phyloP scores from a whole-genome alignment of 495 filamentous ascomycete genomes.

The Tuber microsphaerosporum region DNA sequence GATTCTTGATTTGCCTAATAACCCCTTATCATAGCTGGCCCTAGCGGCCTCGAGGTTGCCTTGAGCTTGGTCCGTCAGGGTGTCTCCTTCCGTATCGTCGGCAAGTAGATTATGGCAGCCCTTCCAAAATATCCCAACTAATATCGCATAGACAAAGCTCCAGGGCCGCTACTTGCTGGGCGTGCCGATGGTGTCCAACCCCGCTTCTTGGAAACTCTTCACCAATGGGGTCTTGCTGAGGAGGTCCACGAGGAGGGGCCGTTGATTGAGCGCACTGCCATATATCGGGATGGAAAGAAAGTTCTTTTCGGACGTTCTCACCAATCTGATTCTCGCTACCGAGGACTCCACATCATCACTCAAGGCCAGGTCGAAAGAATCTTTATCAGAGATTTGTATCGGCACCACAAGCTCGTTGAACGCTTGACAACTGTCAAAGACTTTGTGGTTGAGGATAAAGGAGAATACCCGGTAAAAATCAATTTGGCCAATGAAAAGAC shows the following conservation, averaged over 20 bases:
- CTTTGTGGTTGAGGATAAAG: conserved; percentile 16
- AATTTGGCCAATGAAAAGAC: conserved; percentile 32
- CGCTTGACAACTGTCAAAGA: conserved; percentile 35
- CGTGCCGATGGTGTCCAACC: conserved; percentile 44
- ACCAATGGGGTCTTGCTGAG: conserved; percentile 41
- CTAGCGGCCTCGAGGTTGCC: conserved; percentile 38
- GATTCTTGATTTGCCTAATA: conserved; percentile 8
- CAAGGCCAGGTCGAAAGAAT: conserved; percentile 45
- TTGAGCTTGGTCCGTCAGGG: conserved; percentile 41
- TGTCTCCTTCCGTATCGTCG: conserved; percentile 42
- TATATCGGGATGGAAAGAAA: conserved; percentile 42
- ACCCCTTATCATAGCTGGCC: conserved; percentile 34
- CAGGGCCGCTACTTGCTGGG: conserved; percentile 35
- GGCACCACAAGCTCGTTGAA: conserved; percentile 43
- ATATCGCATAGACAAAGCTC: conserved; percentile 34
- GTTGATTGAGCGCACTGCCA: conserved; percentile 43
- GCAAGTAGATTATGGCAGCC: conserved; percentile 12
- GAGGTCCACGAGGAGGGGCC: conserved; percentile 45
- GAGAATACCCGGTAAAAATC: conserved; percentile 25
- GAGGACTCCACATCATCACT: conserved; percentile 44
- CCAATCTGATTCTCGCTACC: conserved; percentile 44
- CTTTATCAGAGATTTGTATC: conserved; percentile 43
- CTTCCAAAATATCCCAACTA: background rate
- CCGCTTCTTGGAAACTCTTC: conserved; percentile 42
- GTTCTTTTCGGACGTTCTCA: conserved; percentile 38